Evolutionary conservation across 2,329 filamentous ascomycete genomes (phyloP).

Genomic region (Penicillium sp.): DNA sequence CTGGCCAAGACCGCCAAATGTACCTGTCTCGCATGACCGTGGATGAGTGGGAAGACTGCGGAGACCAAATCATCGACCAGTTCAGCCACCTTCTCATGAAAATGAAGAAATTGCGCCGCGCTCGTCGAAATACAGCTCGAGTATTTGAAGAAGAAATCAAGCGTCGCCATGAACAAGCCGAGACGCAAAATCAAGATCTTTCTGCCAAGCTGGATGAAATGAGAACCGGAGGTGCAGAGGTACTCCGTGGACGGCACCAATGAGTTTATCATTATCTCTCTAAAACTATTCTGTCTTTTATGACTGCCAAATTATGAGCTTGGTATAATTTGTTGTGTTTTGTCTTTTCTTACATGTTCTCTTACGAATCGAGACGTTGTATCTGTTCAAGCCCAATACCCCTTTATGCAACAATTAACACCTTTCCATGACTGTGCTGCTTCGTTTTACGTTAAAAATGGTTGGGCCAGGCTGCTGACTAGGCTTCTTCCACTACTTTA

Average conservation of each 20-base stretch:
- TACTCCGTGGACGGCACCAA: slow-evolving; percentile 47
- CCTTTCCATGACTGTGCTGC: background rate
- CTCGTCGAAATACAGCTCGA: slow-evolving; percentile 54
- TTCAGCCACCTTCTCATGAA: slow-evolving; percentile 53
- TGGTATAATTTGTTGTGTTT: background rate
- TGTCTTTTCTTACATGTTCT: background rate
- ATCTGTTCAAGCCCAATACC: slow-evolving; percentile 17
- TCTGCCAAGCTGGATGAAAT: slow-evolving; percentile 54
- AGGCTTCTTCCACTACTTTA: background rate
- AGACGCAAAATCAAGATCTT: slow-evolving; percentile 50
- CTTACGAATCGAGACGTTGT: background rate
- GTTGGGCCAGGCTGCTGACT: background rate
- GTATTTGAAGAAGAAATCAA: slow-evolving; percentile 57
- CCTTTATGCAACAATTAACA: background rate
- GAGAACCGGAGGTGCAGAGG: slow-evolving; percentile 54
- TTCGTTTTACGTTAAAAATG: background rate
- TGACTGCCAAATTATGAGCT: slow-evolving; percentile 2
- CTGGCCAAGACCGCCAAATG: slow-evolving; percentile 42
- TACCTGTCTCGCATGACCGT: slow-evolving; percentile 56
- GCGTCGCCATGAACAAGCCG: slow-evolving; percentile 52
- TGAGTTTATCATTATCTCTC: slow-evolving; percentile 13
- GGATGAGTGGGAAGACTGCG: slow-evolving; percentile 61
- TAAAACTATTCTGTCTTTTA: background rate
- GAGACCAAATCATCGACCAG: slow-evolving; percentile 59
- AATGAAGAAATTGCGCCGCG: slow-evolving; percentile 53